Conservation (phyloP, 148 eudicot species). For the Mesembryanthemum crystallinum region DNA sequence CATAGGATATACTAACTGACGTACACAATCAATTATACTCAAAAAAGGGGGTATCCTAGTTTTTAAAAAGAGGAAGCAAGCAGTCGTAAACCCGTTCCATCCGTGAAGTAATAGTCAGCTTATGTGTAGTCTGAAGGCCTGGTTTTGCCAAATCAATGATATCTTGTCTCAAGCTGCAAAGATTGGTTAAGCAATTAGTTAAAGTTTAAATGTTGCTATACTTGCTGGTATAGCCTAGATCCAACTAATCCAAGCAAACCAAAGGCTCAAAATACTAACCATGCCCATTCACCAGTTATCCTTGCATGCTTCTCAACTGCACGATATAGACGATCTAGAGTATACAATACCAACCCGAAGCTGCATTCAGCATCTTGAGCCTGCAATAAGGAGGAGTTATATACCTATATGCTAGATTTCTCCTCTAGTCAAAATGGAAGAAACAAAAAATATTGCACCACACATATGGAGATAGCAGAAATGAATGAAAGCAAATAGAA, state of each 20-base stretch:
- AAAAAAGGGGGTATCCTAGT: constrained; percentile 8
- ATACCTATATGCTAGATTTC: neutral
- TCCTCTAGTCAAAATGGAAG: neutral
- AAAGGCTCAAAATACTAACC: constrained; percentile 45
- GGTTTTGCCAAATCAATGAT: constrained; percentile 85
- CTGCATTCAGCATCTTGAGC: constrained; percentile 75
- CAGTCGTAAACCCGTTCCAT: constrained; percentile 88
- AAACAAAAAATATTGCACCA: neutral
- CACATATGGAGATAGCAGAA: neutral
- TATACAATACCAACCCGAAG: constrained; percentile 73
- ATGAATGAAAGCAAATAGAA: neutral
- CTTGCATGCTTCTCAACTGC: constrained; percentile 85
- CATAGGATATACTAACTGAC: neutral
- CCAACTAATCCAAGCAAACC: constrained; percentile 1
- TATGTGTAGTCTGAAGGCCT: constrained; percentile 53
- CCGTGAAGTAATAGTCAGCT: constrained; percentile 73
- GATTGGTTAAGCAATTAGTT: neutral
- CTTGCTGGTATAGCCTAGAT: neutral
- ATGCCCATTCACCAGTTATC: constrained; percentile 88
- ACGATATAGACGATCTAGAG: constrained; percentile 74
- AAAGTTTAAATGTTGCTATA: no score
- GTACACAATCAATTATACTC: neutral
- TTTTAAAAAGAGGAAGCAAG: constrained; percentile 66
- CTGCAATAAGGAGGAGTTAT: constrained; percentile 36
- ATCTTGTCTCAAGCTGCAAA: constrained; percentile 78